Evolutionary conservation across 2,329 filamentous ascomycete species (phyloP), one percentile per base, ranked within the genome.

Genomic region (Trichoderma hamatum): DNA sequence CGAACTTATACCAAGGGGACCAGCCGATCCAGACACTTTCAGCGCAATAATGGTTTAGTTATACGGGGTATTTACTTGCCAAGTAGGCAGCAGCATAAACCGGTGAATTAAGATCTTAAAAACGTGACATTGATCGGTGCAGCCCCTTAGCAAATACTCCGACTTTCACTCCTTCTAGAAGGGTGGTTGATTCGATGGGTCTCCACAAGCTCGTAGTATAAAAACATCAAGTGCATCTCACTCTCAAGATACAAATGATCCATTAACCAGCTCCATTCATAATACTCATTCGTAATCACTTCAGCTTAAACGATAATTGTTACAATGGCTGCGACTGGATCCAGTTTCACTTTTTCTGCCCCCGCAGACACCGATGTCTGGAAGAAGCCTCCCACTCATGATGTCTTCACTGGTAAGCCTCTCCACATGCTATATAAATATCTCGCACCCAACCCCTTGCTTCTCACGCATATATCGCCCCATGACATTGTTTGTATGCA

Each of bases 281-380:
- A 16, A 56, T 14, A 19, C 30, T 46, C 21, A 16, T 30, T 39
- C 24, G 39, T 16, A 67, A 21, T 21, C n/a, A n/a, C 43, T 1
- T 21, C n/a, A 39, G 30, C 14, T 21, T 11, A 39, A 43, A 0
- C 11, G 19, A 19, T 10, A 62, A n/a, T n/a, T 16, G 7, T 24
- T 51, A 58, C 43, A 52, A 65, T 67, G 58, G 52, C 69, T 55
- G 19, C 39, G 19, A n/a, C 39, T n/a, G 51, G 65, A 13, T 59
- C 68, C 13, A 62, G 69, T 7, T 88, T 90, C 76, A 82, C 79
- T 19, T 83, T 92, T 73, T 83, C 81, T 64, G 86, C 89, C 21
- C 75, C 80, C 0, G 84, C 90, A 0, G 84, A 83, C 36, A 93
- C 90, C 43, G 92, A 94, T 78, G 87, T 94, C 76, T 95, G 92